These are phyloP conservation scores for Haplosporangium gracile DNA, from an alignment of 192 early-diverging fungal species.

Conservation along the genomic window DNA sequence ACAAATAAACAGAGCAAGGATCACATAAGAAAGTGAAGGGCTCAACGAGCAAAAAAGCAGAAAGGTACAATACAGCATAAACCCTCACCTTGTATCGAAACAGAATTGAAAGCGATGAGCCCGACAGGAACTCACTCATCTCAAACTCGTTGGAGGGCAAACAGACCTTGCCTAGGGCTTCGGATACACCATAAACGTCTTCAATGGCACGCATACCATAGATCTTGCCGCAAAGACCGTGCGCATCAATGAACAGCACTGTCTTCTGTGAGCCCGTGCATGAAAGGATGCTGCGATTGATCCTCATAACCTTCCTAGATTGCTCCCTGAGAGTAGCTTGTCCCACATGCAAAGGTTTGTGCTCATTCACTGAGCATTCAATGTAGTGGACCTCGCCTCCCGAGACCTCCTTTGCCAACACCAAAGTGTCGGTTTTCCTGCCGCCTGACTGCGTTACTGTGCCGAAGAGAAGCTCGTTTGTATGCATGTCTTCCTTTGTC, in stretches of 20 bases:
- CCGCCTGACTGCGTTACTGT: conserved; percentile 21
- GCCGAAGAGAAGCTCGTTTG: conserved; percentile 22
- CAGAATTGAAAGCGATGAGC: conserved; percentile 6
- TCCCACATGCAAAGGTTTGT: conserved; percentile 19
- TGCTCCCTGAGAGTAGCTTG: conserved; percentile 14
- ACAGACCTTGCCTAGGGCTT: conserved; percentile 18
- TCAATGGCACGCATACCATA: conserved; percentile 23
- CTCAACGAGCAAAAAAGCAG: conserved; percentile 10
- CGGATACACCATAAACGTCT: conserved; percentile 22
- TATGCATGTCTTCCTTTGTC: conserved; percentile 17
- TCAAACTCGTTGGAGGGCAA: conserved; percentile 28
- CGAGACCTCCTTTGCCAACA: conserved; percentile 9
- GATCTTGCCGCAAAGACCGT: conserved; percentile 22
- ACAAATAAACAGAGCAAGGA: too few species aligned
- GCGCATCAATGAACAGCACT: conserved; percentile 26
- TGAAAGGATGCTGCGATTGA: conserved; percentile 37
- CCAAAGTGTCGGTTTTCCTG: conserved; percentile 26
- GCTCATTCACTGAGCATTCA: conserved; percentile 28
- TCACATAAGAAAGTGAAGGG: conserved; percentile 8
- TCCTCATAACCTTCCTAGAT: conserved; percentile 27
- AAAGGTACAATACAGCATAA: neutral
- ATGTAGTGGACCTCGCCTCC: neutral
- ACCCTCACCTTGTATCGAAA: conserved; percentile 26
- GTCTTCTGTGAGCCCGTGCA: conserved; percentile 12
- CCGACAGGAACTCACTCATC: conserved; percentile 26